phyloP scores from a whole-genome alignment of 345 rosid species.

The Populus alba region DNA sequence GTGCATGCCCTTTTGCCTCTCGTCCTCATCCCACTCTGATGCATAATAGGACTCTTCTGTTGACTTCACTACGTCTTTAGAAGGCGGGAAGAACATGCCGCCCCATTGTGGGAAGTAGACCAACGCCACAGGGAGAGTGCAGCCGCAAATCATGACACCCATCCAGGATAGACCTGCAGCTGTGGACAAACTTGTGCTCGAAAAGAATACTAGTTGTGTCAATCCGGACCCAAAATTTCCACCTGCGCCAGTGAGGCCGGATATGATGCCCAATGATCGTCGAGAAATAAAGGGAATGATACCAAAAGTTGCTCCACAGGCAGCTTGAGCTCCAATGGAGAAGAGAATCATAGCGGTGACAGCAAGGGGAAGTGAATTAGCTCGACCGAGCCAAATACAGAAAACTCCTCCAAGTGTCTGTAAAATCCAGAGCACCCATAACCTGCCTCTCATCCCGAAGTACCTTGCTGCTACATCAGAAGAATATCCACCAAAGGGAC shows the following conservation, averaged over 20 bases:
- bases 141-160: slow-evolving; percentile 67
- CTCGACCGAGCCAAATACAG: slow-evolving; percentile 72
- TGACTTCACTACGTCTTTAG: slow-evolving; percentile 38
- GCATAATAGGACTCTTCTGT: slow-evolving; percentile 58
- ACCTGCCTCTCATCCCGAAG: slow-evolving; percentile 81
- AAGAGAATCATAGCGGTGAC: slow-evolving; percentile 69
- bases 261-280: slow-evolving; percentile 70
- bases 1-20: slow-evolving; percentile 55
- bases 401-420: slow-evolving; percentile 71
- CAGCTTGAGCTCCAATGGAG: slow-evolving; percentile 75
- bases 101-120: slow-evolving; percentile 88
- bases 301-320: slow-evolving; percentile 83
- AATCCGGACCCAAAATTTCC: slow-evolving; percentile 81
- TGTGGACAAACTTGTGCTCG: slow-evolving; percentile 49
- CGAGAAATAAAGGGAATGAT: slow-evolving; percentile 72
- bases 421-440: slow-evolving; percentile 72
- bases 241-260: slow-evolving; percentile 72
- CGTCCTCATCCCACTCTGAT: slow-evolving; percentile 68
- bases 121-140: slow-evolving; percentile 57
- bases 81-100: slow-evolving; percentile 59
- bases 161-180: slow-evolving; percentile 55
- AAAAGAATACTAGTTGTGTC: slow-evolving; percentile 67
- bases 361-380: slow-evolving; percentile 66
- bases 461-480: slow-evolving; percentile 54
- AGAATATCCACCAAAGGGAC: slow-evolving; percentile 71